These are phyloP conservation scores for Fusarium sp. DNA, from an alignment of 2,329 filamentous ascomycete species.

Conservation along the genomic window DNA sequence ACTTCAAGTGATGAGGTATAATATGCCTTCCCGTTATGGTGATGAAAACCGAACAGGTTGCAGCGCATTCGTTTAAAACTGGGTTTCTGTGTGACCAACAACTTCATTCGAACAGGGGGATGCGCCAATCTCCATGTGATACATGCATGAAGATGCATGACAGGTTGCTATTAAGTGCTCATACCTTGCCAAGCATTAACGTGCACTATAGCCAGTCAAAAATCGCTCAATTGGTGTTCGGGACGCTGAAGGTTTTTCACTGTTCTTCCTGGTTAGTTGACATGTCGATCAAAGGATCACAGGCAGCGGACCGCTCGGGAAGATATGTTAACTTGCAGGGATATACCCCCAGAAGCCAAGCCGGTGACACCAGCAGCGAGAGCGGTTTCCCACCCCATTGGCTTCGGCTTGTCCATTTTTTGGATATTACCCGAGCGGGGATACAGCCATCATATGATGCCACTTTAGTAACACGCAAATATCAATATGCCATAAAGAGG, in stretches of 20 bases:
- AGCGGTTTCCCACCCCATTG: slow-evolving; percentile 3
- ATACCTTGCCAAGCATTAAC: background rate
- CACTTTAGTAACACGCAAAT: background rate
- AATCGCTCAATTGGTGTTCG: background rate
- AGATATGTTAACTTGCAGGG: background rate
- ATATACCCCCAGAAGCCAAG: background rate
- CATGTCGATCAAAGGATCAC: background rate
- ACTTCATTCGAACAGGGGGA: background rate
- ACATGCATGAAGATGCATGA: background rate
- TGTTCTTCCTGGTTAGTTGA: background rate
- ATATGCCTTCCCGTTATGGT: slow-evolving; percentile 10
- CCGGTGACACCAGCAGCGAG: background rate
- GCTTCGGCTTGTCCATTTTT: background rate
- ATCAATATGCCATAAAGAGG: slow-evolving; percentile 17
- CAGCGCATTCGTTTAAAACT: slow-evolving; percentile 1
- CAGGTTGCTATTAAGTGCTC: background rate
- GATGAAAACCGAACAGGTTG: background rate
- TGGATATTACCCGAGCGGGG: slow-evolving; percentile 16
- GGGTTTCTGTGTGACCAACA: background rate
- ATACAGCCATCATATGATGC: slow-evolving; percentile 7
- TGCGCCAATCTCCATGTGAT: background rate
- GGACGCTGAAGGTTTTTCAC: background rate
- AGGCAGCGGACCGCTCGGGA: background rate
- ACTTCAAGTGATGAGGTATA: background rate
- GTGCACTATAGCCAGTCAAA: background rate